Base-by-base conservation (phyloP, 2,329 filamentous ascomycete genomes). In the Didymellaceae sp. region DNA sequence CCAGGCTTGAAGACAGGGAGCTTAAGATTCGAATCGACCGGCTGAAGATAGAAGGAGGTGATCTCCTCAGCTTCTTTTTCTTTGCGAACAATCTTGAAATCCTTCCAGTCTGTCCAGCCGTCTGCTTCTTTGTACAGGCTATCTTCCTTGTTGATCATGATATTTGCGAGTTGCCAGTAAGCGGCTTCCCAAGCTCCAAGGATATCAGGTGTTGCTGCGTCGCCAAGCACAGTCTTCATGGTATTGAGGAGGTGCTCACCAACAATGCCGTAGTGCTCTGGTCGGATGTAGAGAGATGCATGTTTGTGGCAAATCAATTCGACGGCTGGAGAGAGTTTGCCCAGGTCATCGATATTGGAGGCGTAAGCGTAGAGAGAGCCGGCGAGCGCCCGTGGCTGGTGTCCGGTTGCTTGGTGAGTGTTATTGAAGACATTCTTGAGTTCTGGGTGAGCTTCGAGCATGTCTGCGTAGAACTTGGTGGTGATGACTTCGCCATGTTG, bases 301-400 rank as follows among this genome's bases (percentile, higher is more conserved):
- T 91, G 88, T 73, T 90, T 91, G 69, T 90, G 83, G 69, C 86
- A 88, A 58, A 93, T 91, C 62, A 86, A 82, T 70, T 90, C 86
- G 11, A 84, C 71, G 0, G 80, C 77, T 0, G 81, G 78, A 10
- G 70, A 70, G 4, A 91, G 78, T 16, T 77, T 81, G 37, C 79
- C 81, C 0, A 90, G 79, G 65, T 90, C 80, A 70, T 87, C 83
- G 69, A 91, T 88, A 73, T 90, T 84, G 52, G 82, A 76, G 45
- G 88, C 88, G 65, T 90, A 91, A 57, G 83, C 85, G 58, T 87
- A 84, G 37, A 91, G 84, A 1, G 88, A 80, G 31, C 77, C 79
- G 9, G 88, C 88, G 6, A 92, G 81, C 2, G 89, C 88, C n/a
- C 78, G 77, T 4, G 86, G 80, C 68, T 92, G 89, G 47, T 84